Evolutionary conservation across 129 eudicot genomes (phyloP), one percentile per base, ranked within the genome.

Genomic region (Saussurea involucrata): DNA sequence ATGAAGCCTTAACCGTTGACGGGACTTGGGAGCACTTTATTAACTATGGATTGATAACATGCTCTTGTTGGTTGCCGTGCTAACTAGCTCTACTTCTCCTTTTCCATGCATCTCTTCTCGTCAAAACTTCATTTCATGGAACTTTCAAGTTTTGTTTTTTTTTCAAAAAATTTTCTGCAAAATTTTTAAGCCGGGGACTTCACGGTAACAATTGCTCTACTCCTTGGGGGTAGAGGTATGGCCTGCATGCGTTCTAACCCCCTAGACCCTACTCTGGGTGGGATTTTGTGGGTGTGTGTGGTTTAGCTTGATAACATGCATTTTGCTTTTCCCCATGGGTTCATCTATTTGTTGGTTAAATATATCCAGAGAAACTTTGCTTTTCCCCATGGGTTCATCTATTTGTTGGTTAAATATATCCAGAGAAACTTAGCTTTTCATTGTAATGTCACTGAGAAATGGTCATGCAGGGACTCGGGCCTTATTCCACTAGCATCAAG

Each of bases 401-500:
- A 55, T 55, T 55, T 55, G 24, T 55, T 55, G 63, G 63, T 55
- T 44, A 44, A 44, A 55, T 1, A 55, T 18, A 17, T 55, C 12
- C 65, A 60, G 65, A 60, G 65, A 60, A 60, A 60, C 28, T 60
- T 60, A 8, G 5, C 5, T 60, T 6, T 17, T n/a, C 8, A 53
- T 53, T 53, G 61, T 53, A 53, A 53, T 53, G 21, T 17, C 21
- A 53, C 61, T 53, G 61, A 53, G 21, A n/a, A 17, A n/a, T 53
- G 61, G 9, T 55, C 69, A 1, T 87, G 82, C 85, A 92, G 99
- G 99, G 99, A 15, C 83, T 95, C 84, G 99, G 99, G 42, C 99
- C 99, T 40, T 95, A 92, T 75, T 95, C 99, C 11, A 82, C 77
- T 22, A 76, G 88, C 86, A 95, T 92, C 67, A 95, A 95, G 92